A percentile compares a stretch with the other conserved stretches of the same genome.
These are phyloP conservation scores for Fraxinus sp. DNA, from an alignment of 305 asterid species.

Conservation along the genomic window DNA sequence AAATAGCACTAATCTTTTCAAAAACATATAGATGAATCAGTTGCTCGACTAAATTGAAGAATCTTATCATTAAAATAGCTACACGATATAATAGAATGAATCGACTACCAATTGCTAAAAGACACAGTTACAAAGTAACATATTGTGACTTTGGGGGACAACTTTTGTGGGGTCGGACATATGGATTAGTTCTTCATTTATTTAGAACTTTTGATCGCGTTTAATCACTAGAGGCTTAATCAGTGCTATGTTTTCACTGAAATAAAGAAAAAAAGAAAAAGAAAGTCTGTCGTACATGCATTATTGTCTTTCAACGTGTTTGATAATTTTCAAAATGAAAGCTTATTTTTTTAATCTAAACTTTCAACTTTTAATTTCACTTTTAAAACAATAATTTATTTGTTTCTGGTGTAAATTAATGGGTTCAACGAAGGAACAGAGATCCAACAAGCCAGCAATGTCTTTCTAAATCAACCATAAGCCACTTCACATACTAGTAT, in stretches of 20 bases:
- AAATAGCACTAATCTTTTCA: no score
- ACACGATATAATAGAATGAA: not conserved
- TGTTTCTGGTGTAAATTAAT: not conserved
- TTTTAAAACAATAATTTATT: constrained; percentile 12
- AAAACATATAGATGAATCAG: no score
- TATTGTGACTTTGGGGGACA: constrained; percentile 19
- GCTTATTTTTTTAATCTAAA: not conserved
- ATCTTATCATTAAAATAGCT: not conserved
- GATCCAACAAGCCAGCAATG: not conserved
- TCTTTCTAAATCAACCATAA: no score
- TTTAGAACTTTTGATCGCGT: not conserved
- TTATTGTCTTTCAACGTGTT: constrained; percentile 1
- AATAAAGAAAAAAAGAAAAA: not conserved
- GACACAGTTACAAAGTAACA: not conserved
- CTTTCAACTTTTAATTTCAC: constrained; percentile 25
- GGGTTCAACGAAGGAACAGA: not conserved
- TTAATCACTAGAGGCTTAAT: constrained; percentile 7
- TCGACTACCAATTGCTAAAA: not conserved
- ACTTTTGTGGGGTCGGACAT: constrained; percentile 26
- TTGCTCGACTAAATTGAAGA: not conserved
- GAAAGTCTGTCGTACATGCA: not conserved
- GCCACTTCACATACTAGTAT: no score
- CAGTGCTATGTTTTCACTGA: not conserved
- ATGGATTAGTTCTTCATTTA: not conserved
- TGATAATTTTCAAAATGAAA: not conserved